Conservation (phyloP, 1,139 yeast species). For the Scheffersomyces illinoinensis region DNA sequence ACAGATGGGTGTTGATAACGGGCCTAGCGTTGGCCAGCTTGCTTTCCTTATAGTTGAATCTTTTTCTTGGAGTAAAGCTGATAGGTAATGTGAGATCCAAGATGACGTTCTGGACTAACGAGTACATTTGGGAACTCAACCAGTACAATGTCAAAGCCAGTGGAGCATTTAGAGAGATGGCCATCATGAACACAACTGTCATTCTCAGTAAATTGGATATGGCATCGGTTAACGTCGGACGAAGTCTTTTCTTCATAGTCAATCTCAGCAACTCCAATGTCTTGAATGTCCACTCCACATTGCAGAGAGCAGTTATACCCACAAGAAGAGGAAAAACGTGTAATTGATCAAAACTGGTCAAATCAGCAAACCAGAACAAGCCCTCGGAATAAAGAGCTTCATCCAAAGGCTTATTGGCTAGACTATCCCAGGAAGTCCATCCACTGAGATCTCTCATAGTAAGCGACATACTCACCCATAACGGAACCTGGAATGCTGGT, state of each 20-base stretch:
- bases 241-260: slow-evolving; percentile 31
- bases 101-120: slow-evolving; percentile 72
- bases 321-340: slow-evolving; percentile 67
- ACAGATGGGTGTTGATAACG: slow-evolving; percentile 1
- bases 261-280: slow-evolving; percentile 53
- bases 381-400: slow-evolving; percentile 57
- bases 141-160: slow-evolving; percentile 78
- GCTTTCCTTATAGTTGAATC: slow-evolving; percentile 19
- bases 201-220: slow-evolving; percentile 67
- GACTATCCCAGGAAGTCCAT: slow-evolving; percentile 57
- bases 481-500: slow-evolving; percentile 82
- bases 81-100: slow-evolving; percentile 69
- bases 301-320: slow-evolving; percentile 70
- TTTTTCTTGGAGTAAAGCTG: slow-evolving; percentile 46
- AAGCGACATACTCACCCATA: slow-evolving; percentile 81
- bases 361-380: slow-evolving; percentile 57
- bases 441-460: slow-evolving; percentile 78
- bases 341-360: slow-evolving; percentile 62
- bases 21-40: slow-evolving; percentile 1
- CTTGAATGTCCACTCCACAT: slow-evolving; percentile 72
- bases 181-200: slow-evolving; percentile 79
- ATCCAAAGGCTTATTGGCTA: slow-evolving; percentile 53
- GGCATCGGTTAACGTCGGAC: slow-evolving; percentile 65
- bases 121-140: slow-evolving; percentile 79
- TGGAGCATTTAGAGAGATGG: slow-evolving; percentile 84